These are phyloP conservation scores for Petunia axillaris DNA, from an alignment of 257 asterid genomes.

Conservation along the genomic window DNA sequence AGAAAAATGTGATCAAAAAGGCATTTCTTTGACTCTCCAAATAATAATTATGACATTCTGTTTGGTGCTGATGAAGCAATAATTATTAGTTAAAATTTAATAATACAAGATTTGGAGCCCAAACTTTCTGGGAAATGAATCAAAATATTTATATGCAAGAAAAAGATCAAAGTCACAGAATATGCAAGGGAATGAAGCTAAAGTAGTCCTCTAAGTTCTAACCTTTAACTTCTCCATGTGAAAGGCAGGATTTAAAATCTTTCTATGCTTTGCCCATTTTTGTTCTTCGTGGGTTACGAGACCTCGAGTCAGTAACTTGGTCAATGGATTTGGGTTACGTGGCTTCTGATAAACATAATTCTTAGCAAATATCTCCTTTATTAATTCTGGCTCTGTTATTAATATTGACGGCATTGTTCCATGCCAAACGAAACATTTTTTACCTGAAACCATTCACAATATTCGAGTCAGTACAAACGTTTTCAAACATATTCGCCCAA, in stretches of 20 bases:
- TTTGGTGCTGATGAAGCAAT: too few relatives aligned
- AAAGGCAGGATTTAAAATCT: constrained; percentile 63
- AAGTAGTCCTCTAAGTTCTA: not conserved
- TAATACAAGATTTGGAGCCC: too few relatives aligned
- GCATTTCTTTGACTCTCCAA: too few relatives aligned
- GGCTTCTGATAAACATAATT: constrained; percentile 35
- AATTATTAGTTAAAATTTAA: too few relatives aligned
- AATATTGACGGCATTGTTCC: constrained; percentile 50
- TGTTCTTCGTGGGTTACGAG: constrained; percentile 42
- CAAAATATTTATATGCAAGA: too few relatives aligned
- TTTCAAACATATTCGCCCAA: not conserved
- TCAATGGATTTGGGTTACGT: constrained; percentile 38
- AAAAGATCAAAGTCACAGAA: too few relatives aligned
- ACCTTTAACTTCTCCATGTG: constrained; percentile 44
- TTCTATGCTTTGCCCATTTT: constrained; percentile 66
- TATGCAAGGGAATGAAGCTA: not conserved
- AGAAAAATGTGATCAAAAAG: too few relatives aligned
- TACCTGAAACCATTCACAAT: constrained; percentile 39
- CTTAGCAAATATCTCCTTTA: constrained; percentile 50
- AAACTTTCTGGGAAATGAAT: too few relatives aligned
- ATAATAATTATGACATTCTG: too few relatives aligned
- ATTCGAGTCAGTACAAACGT: not conserved
- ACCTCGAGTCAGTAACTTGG: constrained; percentile 45
- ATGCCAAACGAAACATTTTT: constrained; percentile 45
- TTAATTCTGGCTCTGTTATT: constrained; percentile 46